Evolutionary conservation across 441 rosid species (phyloP).

Genomic region (Euphorbia celastroides): DNA sequence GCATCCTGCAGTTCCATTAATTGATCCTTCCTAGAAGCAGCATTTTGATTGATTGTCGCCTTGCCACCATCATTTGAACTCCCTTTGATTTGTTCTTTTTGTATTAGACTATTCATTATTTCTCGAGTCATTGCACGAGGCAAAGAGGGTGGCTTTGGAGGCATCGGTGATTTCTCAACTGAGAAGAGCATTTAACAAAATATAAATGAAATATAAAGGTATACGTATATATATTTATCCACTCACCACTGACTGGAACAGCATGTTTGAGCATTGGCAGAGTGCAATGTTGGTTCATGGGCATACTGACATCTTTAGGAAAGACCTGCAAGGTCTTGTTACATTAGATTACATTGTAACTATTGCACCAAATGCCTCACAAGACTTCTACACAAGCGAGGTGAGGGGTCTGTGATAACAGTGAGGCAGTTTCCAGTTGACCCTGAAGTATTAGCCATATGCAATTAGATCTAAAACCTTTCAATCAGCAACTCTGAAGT

Average conservation of each 20-base stretch:
- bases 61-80: slow-evolving; percentile 14
- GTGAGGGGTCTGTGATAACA: too few relatives aligned
- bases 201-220: not conserved
- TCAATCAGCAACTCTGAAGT: not conserved
- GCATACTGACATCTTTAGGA: slow-evolving; percentile 39
- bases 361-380: not conserved
- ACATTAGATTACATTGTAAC: not conserved
- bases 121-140: slow-evolving; percentile 40
- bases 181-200: not conserved
- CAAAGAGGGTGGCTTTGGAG: slow-evolving; percentile 17
- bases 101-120: slow-evolving; percentile 38
- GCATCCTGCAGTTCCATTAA: slow-evolving; percentile 16
- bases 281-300: slow-evolving; percentile 19
- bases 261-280: slow-evolving; percentile 22
- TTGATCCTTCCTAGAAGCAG: slow-evolving; percentile 8
- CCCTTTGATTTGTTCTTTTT: slow-evolving; percentile 22
- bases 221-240: not conserved
- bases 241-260: slow-evolving; percentile 34
- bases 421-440: too few relatives aligned
- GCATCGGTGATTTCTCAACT: slow-evolving; percentile 26
- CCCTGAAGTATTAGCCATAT: not conserved
- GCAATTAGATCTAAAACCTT: not conserved
- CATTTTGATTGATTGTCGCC: slow-evolving; percentile 16
- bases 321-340: slow-evolving; percentile 46
- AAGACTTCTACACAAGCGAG: too few relatives aligned